Evolutionary conservation across 495 filamentous ascomycete genomes (phyloP), one percentile per base, ranked within the genome.

Genomic region (Aspergillus homomorphus): DNA sequence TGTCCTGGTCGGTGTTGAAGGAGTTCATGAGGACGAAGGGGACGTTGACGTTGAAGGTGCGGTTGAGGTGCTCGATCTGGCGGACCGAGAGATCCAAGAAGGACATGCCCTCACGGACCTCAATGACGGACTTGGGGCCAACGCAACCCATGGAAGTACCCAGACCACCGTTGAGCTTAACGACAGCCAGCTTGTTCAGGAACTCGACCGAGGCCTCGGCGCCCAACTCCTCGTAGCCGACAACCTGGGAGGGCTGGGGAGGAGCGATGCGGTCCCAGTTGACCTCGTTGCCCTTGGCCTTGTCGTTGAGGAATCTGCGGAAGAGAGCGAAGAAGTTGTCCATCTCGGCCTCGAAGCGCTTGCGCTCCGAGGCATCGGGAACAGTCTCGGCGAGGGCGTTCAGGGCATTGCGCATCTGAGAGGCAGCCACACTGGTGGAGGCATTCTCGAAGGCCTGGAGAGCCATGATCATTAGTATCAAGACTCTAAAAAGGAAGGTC

Each of bases 21-120:
- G 94, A 98, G 86, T 99, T 99, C 94, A 99, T 99, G 69, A 99
- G 85, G 62, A 99, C 88, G 79, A 99, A 97, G 44, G 94, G 94
- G 20, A 99, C 94, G 73, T 96, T 96, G 75, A 96, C 90, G 65
- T 89, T 85, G 80, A 96, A 98, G 45, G 89, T 97, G 70, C 92
- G 89, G 86, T 99, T 99, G 59, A 99, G 87, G 82, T 92, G 95
- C 81, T 99, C 94, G 70, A 99, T 93, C 82, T 99, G 94, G 66
- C 94, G 91, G 63, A 99, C 94, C 8, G 94, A 98, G 68, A 99
- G 85, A 77, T 99, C 94, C 55, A 99, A 84, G 87, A 99, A 99
- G 62, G 94, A 98, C 94, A 98, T 98, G 84, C 95, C 95, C 72
- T 99, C 94, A 74, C 94, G 94, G 73, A 99, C 94, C 78, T 99